Evolutionary conservation across 768 basidiomycete species (phyloP), one percentile per base, ranked within the genome.

Genomic region (Leccinum olivaceopallidum): DNA sequence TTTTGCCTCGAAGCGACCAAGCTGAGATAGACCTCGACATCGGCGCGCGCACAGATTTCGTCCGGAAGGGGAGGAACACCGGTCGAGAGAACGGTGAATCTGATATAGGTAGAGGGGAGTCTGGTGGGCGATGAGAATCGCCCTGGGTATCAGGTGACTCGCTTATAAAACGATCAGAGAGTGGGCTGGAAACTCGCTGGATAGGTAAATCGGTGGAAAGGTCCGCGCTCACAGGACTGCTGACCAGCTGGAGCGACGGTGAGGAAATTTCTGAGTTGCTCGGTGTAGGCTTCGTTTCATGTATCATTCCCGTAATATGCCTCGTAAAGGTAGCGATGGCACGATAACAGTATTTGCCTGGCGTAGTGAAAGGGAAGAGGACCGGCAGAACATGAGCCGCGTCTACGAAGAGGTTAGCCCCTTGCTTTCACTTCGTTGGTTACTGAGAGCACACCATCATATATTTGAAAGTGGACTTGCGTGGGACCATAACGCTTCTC

Each of bases 401-500:
- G 67, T 89, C 90, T 91, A 58, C 4, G 60, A 20, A 47, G 3
- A 30, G 16, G 32, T 63, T 20, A 62, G 49, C 14, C 18, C 18
- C 5, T 42, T 57, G 60, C 59, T 66, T 66, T 42, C 68, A 66
- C 28, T 72, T 59, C 9, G 51, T 24, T 16, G 14, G 68, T 72
- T 12, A 69, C 60, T 52, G 58, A 66, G 49, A 49, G 42, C 60
- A 28, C 28, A 82, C 92, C 94, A 69, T 98, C 95, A 69, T 94
- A 97, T 1, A 97, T 86, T 72, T 98, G 95, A 12, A 98, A 78
- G 76, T 98, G 95, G 18, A 96, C 94, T 58, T 87, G 80, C 1
- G 95, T 94, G 2, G 90, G 79, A n/a, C 73, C 70, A 64, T 76
- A 75, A 12, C 79, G 78, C 16, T 73, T 66, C 68, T 86, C 87